phyloP scores from a whole-genome alignment of 2,329 filamentous ascomycete genomes.

The Sporothrix inflata region DNA sequence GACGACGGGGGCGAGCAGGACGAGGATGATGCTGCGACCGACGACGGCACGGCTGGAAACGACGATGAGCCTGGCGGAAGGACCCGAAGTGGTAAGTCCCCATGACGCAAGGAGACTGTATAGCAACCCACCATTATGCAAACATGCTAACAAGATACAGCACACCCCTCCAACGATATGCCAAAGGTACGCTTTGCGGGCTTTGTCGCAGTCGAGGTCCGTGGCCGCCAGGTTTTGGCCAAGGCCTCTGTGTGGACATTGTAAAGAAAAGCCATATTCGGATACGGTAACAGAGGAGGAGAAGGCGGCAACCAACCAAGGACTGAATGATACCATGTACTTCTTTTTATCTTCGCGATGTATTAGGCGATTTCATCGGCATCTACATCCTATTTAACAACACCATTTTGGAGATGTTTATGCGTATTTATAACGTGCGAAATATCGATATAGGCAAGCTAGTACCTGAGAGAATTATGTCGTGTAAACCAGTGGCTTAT shows the following conservation, averaged over 20 bases:
- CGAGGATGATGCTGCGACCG: slow-evolving; percentile 44
- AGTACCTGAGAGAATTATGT: not conserved
- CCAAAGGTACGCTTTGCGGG: slow-evolving; percentile 72
- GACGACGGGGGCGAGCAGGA: slow-evolving; percentile 44
- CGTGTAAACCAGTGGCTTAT: too few species aligned
- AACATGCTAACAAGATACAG: slow-evolving; percentile 24
- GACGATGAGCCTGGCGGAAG: slow-evolving; percentile 44
- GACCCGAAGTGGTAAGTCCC: slow-evolving; percentile 35
- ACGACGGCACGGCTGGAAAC: slow-evolving; percentile 47
- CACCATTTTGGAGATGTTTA: not conserved
- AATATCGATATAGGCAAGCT: too few species aligned
- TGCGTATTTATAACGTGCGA: not conserved
- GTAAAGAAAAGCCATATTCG: slow-evolving; percentile 34
- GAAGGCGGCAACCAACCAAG: not conserved
- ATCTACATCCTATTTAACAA: slow-evolving; percentile 9
- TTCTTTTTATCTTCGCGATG: slow-evolving; percentile 18
- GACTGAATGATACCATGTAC: slow-evolving; percentile 22
- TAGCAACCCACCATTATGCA: not conserved
- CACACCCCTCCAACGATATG: slow-evolving; percentile 49
- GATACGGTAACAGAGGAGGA: not conserved
- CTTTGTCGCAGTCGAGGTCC: slow-evolving; percentile 74
- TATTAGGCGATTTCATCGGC: not conserved
- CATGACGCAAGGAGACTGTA: not conserved
- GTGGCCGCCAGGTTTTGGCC: slow-evolving; percentile 72
- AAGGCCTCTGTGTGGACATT: slow-evolving; percentile 76